Base-by-base conservation (phyloP, 345 rosid genomes). In the Sonneratia alba region DNA sequence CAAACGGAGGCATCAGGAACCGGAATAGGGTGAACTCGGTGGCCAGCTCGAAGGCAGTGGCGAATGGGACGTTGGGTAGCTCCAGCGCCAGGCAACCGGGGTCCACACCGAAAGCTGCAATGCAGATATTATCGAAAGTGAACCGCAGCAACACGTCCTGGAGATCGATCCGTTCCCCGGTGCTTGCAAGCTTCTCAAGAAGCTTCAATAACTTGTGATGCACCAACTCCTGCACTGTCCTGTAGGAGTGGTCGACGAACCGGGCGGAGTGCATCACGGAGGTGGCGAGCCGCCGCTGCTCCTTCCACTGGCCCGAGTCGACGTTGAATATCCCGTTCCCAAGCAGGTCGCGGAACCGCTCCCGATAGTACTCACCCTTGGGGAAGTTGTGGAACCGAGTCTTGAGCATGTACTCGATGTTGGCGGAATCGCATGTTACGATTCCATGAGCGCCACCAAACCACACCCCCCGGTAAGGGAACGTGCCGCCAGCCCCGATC, bases 31-130 rank as follows among this genome's bases (percentile, higher is more conserved):
- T 85, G 61, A 86, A 67, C 72, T 90, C 93, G 3, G 95, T 89
- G 36, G 98, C 93, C 75, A 85, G 86, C 81, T 92, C 95, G 48
- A 90, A 92, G 3, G 96, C 91, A 73, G 83, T 89, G 14, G 92
- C 90, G 36, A 93, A 93, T 27, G 87, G 90, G 74, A 87, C 83
- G 13, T 83, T 74, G 1, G 90, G 90, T 27, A 87, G 81, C 72
- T 83, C 87, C 72, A 76, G 70, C 36, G 80, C 82, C 75, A 90
- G 81, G 70, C 91, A 87, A 3, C 90, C 96, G 0, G 95, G 86
- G 81, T 90, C 89, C 36, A 88, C 76, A 3, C 97, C 98, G 0
- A 90, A 82, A 53, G 93, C 91, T 0, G 88, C 83, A 12, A 75
- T 79, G 66, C 91, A 93, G 48, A 89, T 87, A 66, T 83, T 93